Conservation (phyloP, 768 basidiomycete genomes). For the Macrocybe gigantea region DNA sequence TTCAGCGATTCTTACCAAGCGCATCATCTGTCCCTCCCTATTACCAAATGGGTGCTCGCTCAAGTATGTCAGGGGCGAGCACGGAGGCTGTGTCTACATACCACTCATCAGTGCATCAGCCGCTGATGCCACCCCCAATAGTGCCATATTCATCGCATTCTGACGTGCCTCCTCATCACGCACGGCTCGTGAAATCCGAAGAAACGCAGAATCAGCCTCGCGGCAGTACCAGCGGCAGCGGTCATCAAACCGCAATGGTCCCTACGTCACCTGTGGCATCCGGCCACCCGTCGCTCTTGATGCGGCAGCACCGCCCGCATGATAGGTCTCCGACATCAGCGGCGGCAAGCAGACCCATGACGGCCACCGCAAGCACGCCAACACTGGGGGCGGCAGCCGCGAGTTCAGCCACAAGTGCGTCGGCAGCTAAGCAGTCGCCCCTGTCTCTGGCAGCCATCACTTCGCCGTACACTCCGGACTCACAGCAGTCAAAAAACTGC, state of each 20-base stretch:
- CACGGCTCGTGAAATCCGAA: conserved; percentile 12
- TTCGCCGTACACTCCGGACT: conserved; percentile 28
- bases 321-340: conserved; percentile 19
- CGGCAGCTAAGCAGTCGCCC: conserved; percentile 22
- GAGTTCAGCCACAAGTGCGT: too few species aligned
- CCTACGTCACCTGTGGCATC: conserved; percentile 15
- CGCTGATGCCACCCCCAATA: conserved; percentile 26
- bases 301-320: conserved; percentile 10
- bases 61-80: conserved; percentile 21
- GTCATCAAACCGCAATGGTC: conserved; percentile 14
- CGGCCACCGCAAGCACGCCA: conserved; percentile 1
- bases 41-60: conserved; percentile 25
- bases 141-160: too few species aligned
- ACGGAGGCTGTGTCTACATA: conserved; percentile 26
- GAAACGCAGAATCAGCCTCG: conserved; percentile 14
- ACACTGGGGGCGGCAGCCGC: conserved; percentile 11
- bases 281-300: conserved; percentile 18
- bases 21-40: conserved; percentile 15
- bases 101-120: conserved; percentile 22
- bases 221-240: conserved; percentile 21
- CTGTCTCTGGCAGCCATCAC: conserved; percentile 35
- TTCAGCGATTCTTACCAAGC: conserved; percentile 37
- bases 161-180: conserved; percentile 16
- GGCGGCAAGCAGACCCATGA: conserved; percentile 7
- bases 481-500: conserved; percentile 64